Percentiles rank a stretch among this genome's conserved stretches.
These are phyloP conservation scores for Penicillium hesseltinei DNA, from an alignment of 2,329 filamentous ascomycete genomes.

Conservation along the genomic window DNA sequence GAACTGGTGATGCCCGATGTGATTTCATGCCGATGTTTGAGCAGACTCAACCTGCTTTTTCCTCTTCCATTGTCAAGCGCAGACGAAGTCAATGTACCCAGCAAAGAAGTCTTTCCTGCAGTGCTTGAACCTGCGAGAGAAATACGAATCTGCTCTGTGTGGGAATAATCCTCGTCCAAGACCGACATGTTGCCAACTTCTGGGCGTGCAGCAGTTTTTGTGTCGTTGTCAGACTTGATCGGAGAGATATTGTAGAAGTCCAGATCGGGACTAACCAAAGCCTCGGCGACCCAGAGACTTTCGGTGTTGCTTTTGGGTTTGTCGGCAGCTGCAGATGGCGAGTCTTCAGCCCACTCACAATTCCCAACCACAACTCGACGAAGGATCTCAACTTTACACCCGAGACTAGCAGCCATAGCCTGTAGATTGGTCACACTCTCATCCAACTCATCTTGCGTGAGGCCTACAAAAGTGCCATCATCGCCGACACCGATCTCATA, in stretches of 20 bases:
- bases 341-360: conserved; percentile 59
- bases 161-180: conserved; percentile 42
- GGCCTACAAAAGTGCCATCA: conserved; percentile 83
- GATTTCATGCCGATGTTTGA: conserved; percentile 93
- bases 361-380: conserved; percentile 81
- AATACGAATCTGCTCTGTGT: conserved; percentile 74
- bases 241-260: conserved; percentile 40
- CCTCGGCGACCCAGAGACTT: conserved; percentile 84
- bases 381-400: conserved; percentile 78
- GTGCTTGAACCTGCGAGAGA: conserved; percentile 86
- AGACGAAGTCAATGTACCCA: conserved; percentile 85
- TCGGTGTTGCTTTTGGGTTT: conserved; percentile 39
- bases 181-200: background rate
- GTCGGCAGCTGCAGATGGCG: conserved; percentile 19
- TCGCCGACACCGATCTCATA: conserved; percentile 97
- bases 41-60: conserved; percentile 79
- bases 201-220: background rate
- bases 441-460: conserved; percentile 86
- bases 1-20: conserved; percentile 90
- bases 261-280: conserved; percentile 74
- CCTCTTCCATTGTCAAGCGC: conserved; percentile 88
- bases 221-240: conserved; percentile 1
- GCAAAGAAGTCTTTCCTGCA: conserved; percentile 85
- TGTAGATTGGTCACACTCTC: conserved; percentile 83
- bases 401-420: conserved; percentile 88